Base-by-base conservation (phyloP, 345 rosid species). In the Populus euphratica region DNA sequence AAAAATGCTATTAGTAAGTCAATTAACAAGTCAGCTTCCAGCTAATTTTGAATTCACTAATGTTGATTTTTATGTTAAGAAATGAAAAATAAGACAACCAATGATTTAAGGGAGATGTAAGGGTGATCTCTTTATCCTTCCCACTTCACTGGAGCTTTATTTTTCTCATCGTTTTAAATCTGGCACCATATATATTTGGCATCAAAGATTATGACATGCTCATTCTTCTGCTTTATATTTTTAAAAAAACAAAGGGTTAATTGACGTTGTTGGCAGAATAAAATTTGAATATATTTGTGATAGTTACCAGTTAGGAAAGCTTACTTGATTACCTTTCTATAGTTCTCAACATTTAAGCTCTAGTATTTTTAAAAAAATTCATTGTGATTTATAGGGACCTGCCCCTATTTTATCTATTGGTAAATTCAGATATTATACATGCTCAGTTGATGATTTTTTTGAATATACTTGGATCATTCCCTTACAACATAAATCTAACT, bases 331-430 rank as follows among this genome's bases (percentile, higher is more conserved):
- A 38, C 41, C 41, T 7, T 38, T 38, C 9, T 25, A 68, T 59
- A 62, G 44, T 25, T 72, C 16, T 36, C n/a, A 2, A 47, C 31
- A 41, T 38, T 29, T 11, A 0, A 36, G 49, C 25, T 20, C 25
- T 38, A 10, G 14, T 25, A 29, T 41, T 63, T 76, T 76, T 33
- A n/a, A n/a, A 1, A 27, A 0, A 0, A 0, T 1, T 21, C 79
- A 74, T 18, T 82, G 73, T 74, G 76, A 74, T 23, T 69, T 77
- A 0, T 82, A 59, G 38, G 76, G 76, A 14, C 70, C n/a, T n/a
- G 29, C 84, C 5, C 78, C 44, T 5, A 21, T 73, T 63, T 36
- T 41, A 17, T 81, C 76, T 63, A 47, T n/a, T 38, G 8, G 8
- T 1, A 38, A 38, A 38, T 38, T 38, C 8, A 7, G 0, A 6